A percentile compares a stretch with the other conserved stretches of the same genome.
Conservation (phyloP, 2,329 filamentous ascomycete species). For the Leptographium galeiforme region DNA sequence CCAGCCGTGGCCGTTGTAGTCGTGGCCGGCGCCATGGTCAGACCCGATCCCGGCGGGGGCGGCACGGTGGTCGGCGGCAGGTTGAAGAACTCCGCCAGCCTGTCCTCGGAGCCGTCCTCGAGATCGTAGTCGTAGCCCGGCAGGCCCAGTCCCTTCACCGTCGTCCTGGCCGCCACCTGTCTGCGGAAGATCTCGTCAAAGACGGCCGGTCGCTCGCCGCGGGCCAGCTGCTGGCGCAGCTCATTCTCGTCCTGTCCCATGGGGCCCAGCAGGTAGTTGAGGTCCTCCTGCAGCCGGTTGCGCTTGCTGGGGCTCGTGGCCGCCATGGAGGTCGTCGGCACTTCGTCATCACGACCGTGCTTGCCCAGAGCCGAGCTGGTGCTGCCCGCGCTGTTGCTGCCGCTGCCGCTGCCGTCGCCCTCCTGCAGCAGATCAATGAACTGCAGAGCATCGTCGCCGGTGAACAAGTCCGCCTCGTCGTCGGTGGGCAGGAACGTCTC, state of each 20-base stretch:
- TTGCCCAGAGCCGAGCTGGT: neutral
- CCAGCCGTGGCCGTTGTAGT: no score
- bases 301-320: neutral
- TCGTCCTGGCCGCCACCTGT: neutral
- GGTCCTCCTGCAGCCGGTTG: neutral
- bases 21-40: no score
- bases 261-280: neutral
- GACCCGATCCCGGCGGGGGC: no score
- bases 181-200: conserved; percentile 1
- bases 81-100: no score
- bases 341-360: neutral
- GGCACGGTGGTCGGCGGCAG: no score
- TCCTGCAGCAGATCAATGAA: neutral
- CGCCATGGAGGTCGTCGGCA: neutral
- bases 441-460: neutral
- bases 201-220: conserved; percentile 1
- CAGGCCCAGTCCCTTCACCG: no score
- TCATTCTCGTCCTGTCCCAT: neutral
- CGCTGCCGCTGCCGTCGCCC: no score
- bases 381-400: neutral
- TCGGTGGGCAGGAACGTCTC: neutral
- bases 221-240: neutral
- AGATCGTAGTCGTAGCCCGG: no score
- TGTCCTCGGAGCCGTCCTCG: no score
- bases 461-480: neutral